Conservation (phyloP, 192 early-diverging fungal species). For the Linnemannia hyalina region DNA sequence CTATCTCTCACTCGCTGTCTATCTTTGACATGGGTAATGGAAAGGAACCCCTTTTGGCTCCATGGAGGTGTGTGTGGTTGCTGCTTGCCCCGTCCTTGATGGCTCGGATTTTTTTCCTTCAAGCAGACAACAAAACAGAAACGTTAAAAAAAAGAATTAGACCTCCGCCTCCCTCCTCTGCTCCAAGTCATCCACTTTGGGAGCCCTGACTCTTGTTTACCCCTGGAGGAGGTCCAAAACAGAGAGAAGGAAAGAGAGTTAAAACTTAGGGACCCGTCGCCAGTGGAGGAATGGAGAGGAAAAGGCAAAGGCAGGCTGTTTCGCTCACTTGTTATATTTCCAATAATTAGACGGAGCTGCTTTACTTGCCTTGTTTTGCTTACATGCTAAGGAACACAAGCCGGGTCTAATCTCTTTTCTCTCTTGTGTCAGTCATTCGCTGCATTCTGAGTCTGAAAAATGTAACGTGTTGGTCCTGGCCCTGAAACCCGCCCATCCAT, state of each 20-base stretch:
- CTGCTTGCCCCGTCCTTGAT: not conserved
- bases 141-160: not conserved
- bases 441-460: constrained; percentile 2
- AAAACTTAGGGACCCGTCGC: not conserved
- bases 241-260: not conserved
- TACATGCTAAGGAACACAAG: not conserved
- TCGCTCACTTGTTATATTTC: not conserved
- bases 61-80: too few relatives aligned
- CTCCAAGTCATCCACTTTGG: constrained; percentile 5
- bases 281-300: not conserved
- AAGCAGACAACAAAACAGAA: not conserved
- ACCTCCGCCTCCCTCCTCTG: not conserved
- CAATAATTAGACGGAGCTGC: not conserved
- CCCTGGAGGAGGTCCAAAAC: not conserved
- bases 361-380: not conserved
- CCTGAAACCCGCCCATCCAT: not conserved
- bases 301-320: constrained; percentile 1
- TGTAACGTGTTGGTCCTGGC: constrained; percentile 8
- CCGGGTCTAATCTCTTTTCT: not conserved
- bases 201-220: not conserved
- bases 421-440: not conserved
- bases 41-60: too few relatives aligned
- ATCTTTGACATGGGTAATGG: too few relatives aligned
- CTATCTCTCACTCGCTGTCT: too few relatives aligned
- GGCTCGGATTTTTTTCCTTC: not conserved